Percentiles rank a stretch among this genome's conserved stretches.
Conservation (phyloP, 2,329 filamentous ascomycete species). For the Ophiosphaerella korrae region DNA sequence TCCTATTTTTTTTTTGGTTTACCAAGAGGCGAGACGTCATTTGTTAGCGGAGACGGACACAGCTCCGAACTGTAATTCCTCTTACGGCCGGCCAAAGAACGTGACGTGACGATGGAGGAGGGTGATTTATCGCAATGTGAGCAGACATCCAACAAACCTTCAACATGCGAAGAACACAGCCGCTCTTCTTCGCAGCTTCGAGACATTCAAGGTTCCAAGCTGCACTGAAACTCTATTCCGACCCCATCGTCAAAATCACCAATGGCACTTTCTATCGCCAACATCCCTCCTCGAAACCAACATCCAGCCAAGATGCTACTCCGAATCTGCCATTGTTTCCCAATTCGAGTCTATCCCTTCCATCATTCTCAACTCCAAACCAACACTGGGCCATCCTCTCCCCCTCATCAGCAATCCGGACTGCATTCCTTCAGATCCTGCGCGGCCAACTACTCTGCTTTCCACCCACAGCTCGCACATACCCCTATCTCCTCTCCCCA, state of each 20-base stretch:
- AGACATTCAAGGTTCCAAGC: constrained; percentile 25
- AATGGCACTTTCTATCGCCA: constrained; percentile 84
- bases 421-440: constrained; percentile 79
- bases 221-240: constrained; percentile 21
- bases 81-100: constrained; percentile 15
- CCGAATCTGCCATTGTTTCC: constrained; percentile 76
- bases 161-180: constrained; percentile 41
- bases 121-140: constrained; percentile 2
- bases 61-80: constrained; percentile 15
- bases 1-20: no score
- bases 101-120: constrained; percentile 2
- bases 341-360: constrained; percentile 71
- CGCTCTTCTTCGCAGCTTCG: constrained; percentile 35
- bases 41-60: constrained; percentile 25
- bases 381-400: constrained; percentile 86
- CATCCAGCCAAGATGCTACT: constrained; percentile 50
- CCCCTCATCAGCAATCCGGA: constrained; percentile 77
- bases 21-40: constrained; percentile 25
- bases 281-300: constrained; percentile 59
- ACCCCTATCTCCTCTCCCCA: constrained; percentile 74
- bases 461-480: constrained; percentile 76
- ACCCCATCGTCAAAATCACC: constrained; percentile 38
- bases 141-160: constrained; percentile 5
- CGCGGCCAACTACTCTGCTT: constrained; percentile 75
- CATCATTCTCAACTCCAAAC: constrained; percentile 55